Conservation (phyloP, 2,329 filamentous ascomycete genomes). For the Penicillium brasilianum region DNA sequence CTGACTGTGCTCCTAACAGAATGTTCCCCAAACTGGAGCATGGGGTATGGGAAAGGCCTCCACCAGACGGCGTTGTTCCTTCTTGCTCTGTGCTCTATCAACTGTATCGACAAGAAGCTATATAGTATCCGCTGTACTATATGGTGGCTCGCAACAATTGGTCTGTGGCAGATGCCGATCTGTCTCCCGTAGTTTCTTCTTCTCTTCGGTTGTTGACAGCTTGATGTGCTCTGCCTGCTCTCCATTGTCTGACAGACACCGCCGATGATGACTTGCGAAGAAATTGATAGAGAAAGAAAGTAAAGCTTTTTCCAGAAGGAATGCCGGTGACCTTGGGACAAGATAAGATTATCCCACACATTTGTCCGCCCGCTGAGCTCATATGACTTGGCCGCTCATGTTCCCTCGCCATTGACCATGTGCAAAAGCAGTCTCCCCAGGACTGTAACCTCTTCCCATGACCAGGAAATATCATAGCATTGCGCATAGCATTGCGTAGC, state of each 20-base stretch:
- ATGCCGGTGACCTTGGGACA: background rate
- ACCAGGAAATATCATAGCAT: conserved; percentile 3
- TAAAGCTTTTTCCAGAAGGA: background rate
- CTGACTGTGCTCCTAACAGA: conserved; percentile 62
- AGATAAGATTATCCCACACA: background rate
- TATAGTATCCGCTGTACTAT: conserved; percentile 60
- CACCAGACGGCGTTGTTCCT: conserved; percentile 49
- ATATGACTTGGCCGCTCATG: conserved; percentile 1
- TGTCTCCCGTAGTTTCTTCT: conserved; percentile 26
- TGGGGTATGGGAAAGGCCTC: conserved; percentile 59
- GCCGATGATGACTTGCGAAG: background rate
- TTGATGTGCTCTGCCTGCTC: conserved; percentile 6
- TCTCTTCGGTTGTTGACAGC: conserved; percentile 28
- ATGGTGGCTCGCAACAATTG: conserved; percentile 47
- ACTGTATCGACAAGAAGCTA: conserved; percentile 72
- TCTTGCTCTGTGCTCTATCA: conserved; percentile 68
- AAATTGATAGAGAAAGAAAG: background rate
- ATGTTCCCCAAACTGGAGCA: conserved; percentile 68
- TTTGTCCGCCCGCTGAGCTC: background rate
- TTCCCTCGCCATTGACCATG: background rate
- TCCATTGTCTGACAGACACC: background rate
- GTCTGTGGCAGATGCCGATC: conserved; percentile 36
- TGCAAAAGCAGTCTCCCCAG: background rate
- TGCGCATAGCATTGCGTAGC: conserved; percentile 10
- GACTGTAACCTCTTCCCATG: background rate